Conservation (phyloP, 495 filamentous ascomycete species). For the Filosporella fistucella region DNA sequence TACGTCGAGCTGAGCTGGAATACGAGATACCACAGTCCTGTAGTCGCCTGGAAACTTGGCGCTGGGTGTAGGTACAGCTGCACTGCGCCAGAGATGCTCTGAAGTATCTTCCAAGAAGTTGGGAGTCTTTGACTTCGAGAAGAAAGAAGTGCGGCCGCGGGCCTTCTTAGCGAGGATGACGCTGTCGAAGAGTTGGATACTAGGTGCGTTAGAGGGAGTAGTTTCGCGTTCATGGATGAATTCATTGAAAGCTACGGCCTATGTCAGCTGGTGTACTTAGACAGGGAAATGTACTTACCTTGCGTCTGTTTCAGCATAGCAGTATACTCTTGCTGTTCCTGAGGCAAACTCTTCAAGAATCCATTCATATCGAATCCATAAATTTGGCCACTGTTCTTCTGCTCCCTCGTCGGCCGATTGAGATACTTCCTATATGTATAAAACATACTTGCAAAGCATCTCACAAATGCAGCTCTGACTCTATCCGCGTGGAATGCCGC, state of each 20-base stretch:
- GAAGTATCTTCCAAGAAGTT: conserved; percentile 79
- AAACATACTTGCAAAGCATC: conserved; percentile 89
- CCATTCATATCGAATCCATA: conserved; percentile 93
- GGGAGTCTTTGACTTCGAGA: conserved; percentile 47
- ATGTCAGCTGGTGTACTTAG: conserved; percentile 13
- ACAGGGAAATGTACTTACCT: conserved; percentile 46
- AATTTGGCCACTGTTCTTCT: conserved; percentile 80
- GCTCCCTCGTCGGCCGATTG: conserved; percentile 67
- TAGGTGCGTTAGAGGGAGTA: conserved; percentile 47
- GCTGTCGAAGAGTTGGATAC: conserved; percentile 88
- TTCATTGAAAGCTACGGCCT: conserved; percentile 74
- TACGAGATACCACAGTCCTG: conserved; percentile 43
- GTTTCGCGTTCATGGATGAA: conserved; percentile 92
- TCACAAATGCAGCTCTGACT: conserved; percentile 86
- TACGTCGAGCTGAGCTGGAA: conserved; percentile 79
- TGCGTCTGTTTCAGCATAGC: conserved; percentile 87
- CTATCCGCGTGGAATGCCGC: conserved; percentile 87
- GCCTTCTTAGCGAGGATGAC: conserved; percentile 94
- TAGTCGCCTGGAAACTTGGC: conserved; percentile 70
- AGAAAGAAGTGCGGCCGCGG: conserved; percentile 61
- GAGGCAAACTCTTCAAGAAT: conserved; percentile 84
- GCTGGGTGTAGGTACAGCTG: conserved; percentile 71
- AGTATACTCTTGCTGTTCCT: conserved; percentile 88
- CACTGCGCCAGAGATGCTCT: conserved; percentile 91
- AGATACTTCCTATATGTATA: conserved; percentile 93